Percentiles rank a stretch among this genome's conserved stretches.
These are phyloP conservation scores for Debaryomycetaceae sp. DNA, from an alignment of 1,139 yeast species.

Conservation along the genomic window DNA sequence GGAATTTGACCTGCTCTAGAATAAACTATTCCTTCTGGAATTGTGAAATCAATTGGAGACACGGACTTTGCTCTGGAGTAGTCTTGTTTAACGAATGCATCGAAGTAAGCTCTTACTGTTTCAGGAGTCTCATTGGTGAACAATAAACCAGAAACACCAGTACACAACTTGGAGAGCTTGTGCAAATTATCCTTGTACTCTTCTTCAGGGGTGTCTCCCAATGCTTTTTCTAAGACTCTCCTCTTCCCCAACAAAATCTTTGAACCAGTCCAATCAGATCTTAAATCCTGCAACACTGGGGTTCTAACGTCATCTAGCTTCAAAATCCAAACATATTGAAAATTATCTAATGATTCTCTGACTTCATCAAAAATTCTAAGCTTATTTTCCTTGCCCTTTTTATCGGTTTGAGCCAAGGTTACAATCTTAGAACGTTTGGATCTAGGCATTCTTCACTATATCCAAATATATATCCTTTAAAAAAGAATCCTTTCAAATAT, in stretches of 20 bases:
- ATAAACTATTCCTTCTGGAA: conserved; percentile 88
- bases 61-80: conserved; percentile 85
- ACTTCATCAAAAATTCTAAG: conserved; percentile 88
- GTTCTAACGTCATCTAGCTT: conserved; percentile 92
- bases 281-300: conserved; percentile 87
- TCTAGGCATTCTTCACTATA: conserved; percentile 66
- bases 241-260: conserved; percentile 87
- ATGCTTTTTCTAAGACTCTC: conserved; percentile 86
- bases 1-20: conserved; percentile 95
- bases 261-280: conserved; percentile 91
- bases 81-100: conserved; percentile 73
- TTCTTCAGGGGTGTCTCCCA: conserved; percentile 83
- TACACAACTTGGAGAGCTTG: conserved; percentile 53
- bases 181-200: conserved; percentile 85
- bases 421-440: conserved; percentile 91
- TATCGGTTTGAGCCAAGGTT: conserved; percentile 94
- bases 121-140: conserved; percentile 85
- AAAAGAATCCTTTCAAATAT: not conserved
- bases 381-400: conserved; percentile 91
- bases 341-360: conserved; percentile 74
- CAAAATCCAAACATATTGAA: conserved; percentile 79
- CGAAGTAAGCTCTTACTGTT: conserved; percentile 82
- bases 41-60: conserved; percentile 76
- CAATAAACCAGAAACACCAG: conserved; percentile 82
- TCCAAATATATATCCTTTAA: not conserved